Conservation (phyloP, 139 green algal genomes). For the Nannochloris sp. region DNA sequence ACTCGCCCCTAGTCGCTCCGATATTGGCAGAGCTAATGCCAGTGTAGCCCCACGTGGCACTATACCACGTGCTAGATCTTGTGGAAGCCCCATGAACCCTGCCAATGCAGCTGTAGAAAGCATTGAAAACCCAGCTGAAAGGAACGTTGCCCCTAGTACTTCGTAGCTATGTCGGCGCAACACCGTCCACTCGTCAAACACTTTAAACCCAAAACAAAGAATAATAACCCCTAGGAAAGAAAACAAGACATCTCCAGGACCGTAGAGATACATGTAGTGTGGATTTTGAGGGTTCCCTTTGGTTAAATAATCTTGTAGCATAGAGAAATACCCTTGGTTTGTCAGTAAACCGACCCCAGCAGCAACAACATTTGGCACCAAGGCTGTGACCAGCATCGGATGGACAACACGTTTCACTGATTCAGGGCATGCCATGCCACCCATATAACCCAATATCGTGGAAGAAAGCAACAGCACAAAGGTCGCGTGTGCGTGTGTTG, state of each 20-base stretch:
- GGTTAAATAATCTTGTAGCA: conserved; percentile 46
- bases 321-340: conserved; percentile 33
- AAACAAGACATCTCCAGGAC: conserved; percentile 77
- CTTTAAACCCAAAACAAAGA: conserved; percentile 77
- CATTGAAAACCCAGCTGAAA: conserved; percentile 66
- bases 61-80: conserved; percentile 55
- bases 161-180: conserved; percentile 72
- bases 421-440: conserved; percentile 29
- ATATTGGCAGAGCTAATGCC: conserved; percentile 81
- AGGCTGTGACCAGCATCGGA: conserved; percentile 56
- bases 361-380: conserved; percentile 41
- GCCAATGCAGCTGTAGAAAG: conserved; percentile 60
- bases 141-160: conserved; percentile 62
- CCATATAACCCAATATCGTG: conserved; percentile 57
- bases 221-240: conserved; percentile 80
- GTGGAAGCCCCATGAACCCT: conserved; percentile 34
- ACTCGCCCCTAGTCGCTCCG: conserved; percentile 46
- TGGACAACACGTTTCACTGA: conserved; percentile 44
- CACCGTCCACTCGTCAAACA: conserved; percentile 60
- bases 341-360: conserved; percentile 36
- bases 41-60: conserved; percentile 77
- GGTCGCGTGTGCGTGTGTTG: neutral
- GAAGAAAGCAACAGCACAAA: conserved; percentile 46
- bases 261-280: neutral
- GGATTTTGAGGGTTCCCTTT: conserved; percentile 28